These are phyloP conservation scores for Backusella tuberculispora DNA, from an alignment of 192 early-diverging fungal genomes.

Conservation along the genomic window DNA sequence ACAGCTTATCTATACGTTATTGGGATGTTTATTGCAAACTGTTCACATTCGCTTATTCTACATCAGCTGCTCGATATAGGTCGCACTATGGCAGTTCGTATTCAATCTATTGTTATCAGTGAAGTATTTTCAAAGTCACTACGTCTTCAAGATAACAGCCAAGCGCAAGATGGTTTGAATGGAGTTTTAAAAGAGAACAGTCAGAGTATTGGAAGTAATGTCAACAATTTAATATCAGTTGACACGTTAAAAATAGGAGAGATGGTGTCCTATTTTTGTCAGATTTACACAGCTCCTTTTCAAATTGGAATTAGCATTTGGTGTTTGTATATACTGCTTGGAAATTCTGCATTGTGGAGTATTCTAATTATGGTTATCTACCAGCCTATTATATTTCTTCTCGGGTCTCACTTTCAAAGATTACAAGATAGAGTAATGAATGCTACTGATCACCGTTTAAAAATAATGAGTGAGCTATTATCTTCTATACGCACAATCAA, in stretches of 20 bases:
- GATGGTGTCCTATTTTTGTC: not conserved
- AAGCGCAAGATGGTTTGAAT: not conserved
- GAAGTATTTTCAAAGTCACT: conserved; percentile 45
- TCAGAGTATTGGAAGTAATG: not conserved
- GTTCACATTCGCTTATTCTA: conserved; percentile 46
- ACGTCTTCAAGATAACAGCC: conserved; percentile 35
- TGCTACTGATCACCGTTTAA: not conserved
- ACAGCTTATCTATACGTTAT: conserved; percentile 64
- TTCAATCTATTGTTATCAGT: conserved; percentile 49
- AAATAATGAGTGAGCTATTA: not conserved
- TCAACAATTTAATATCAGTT: not conserved
- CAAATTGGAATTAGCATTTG: not conserved
- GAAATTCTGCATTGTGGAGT: not conserved
- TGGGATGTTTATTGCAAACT: conserved; percentile 55
- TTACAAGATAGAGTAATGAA: not conserved
- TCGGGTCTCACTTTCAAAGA: not conserved
- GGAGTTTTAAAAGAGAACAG: not conserved
- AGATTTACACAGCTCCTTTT: not conserved
- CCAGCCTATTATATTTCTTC: not conserved
- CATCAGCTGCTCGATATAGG: conserved; percentile 67
- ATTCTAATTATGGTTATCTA: not conserved
- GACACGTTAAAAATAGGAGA: not conserved
- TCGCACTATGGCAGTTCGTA: conserved; percentile 62
- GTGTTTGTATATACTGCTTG: not conserved
- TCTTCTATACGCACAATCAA: not conserved